Conservation (phyloP, 768 basidiomycete species). For the Symmetrospora coprosmae region DNA sequence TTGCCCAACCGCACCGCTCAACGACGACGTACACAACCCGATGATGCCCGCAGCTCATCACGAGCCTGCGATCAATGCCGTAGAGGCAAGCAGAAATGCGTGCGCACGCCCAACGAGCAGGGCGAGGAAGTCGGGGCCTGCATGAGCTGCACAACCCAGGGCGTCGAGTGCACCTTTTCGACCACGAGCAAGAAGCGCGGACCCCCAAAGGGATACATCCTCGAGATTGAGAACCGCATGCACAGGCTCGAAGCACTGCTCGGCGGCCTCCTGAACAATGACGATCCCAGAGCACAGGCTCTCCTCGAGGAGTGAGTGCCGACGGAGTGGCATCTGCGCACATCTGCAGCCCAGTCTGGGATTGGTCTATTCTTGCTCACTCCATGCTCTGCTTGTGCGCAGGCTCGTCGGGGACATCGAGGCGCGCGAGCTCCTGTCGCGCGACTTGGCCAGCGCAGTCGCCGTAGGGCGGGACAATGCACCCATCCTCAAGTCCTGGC, state of each 20-base stretch:
- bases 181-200: slow-evolving; percentile 41
- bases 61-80: slow-evolving; percentile 67
- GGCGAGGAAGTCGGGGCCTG: slow-evolving; percentile 23
- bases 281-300: slow-evolving; percentile 40
- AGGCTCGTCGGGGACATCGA: slow-evolving; percentile 27
- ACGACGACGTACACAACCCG: too few relatives aligned
- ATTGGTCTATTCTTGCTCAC: background rate
- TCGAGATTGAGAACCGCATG: slow-evolving; percentile 76
- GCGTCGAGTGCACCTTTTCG: slow-evolving; percentile 30
- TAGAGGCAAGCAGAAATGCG: slow-evolving; percentile 57
- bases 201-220: slow-evolving; percentile 86
- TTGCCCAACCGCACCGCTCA: too few relatives aligned
- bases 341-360: background rate
- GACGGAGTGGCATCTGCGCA: background rate
- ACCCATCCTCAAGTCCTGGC: slow-evolving; percentile 16
- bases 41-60: background rate
- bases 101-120: slow-evolving; percentile 54
- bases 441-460: slow-evolving; percentile 50
- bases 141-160: slow-evolving; percentile 25
- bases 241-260: slow-evolving; percentile 83
- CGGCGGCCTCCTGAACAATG: slow-evolving; percentile 58
- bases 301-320: slow-evolving; percentile 36
- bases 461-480: slow-evolving; percentile 13
- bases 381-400: background rate
- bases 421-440: slow-evolving; percentile 49